Evolutionary conservation across 2,329 filamentous ascomycete genomes (phyloP).

Genomic region (Fusarium buxicola): DNA sequence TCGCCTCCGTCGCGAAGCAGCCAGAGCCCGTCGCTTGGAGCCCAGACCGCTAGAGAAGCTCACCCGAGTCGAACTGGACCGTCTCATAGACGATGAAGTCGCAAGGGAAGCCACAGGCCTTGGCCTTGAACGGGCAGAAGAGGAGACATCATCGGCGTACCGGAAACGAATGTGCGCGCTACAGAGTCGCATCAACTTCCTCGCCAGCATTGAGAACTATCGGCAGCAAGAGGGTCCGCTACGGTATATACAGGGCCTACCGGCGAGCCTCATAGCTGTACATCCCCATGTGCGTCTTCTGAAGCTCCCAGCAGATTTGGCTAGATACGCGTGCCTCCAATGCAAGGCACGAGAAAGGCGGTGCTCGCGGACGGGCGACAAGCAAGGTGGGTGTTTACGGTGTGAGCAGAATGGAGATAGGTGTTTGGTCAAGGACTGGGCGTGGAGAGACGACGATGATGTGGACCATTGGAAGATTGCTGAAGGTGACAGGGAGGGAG

Average conservation of each 20-base stretch:
- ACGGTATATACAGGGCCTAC: constrained; percentile 48
- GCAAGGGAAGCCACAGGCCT: constrained; percentile 3
- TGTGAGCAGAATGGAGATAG: constrained; percentile 42
- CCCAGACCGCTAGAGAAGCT: not conserved
- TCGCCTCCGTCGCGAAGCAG: not conserved
- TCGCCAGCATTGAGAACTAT: constrained; percentile 9
- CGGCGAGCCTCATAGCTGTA: constrained; percentile 31
- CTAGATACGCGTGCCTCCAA: constrained; percentile 36
- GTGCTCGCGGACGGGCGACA: constrained; percentile 41
- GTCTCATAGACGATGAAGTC: constrained; percentile 20
- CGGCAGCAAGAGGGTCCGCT: constrained; percentile 20
- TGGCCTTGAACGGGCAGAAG: constrained; percentile 10
- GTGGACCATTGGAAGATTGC: constrained; percentile 36
- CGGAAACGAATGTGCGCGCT: constrained; percentile 24
- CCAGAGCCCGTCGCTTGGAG: not conserved
- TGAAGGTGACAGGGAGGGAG: not conserved
- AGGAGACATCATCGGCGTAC: constrained; percentile 16
- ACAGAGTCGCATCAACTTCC: constrained; percentile 18
- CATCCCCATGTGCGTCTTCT: constrained; percentile 33
- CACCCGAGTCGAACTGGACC: constrained; percentile 18
- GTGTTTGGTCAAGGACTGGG: constrained; percentile 51
- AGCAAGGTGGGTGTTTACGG: constrained; percentile 28
- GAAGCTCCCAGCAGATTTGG: not conserved
- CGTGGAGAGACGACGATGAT: constrained; percentile 67
- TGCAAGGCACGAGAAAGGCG: constrained; percentile 37